Evolutionary conservation across 164 flowering plant species (phyloP), one percentile per base, ranked within the genome.

Genomic region (Magnolia sinica): DNA sequence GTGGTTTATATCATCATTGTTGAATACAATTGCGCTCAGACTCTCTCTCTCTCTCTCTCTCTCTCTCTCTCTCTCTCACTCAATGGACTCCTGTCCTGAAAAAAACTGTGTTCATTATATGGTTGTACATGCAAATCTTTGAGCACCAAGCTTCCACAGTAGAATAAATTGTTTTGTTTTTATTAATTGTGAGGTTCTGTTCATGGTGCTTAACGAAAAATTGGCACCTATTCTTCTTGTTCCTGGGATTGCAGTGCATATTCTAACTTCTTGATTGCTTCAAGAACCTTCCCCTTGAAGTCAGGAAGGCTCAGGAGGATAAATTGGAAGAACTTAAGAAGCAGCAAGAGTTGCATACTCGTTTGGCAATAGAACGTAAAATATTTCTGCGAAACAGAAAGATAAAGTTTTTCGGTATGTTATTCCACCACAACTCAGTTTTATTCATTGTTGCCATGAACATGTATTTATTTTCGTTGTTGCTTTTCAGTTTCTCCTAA

Each of bases 361-460:
- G 92, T 51, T 82, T 92, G 75, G 98, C 95, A 67, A 75, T 84
- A 29, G 96, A 94, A 69, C 93, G 91, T 67, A 89, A 89, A 83
- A 82, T 89, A 74, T 90, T 92, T 75, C 71, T 93, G 75, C 90
- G 92, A 10, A 81, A 90, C 78, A 87, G 91, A 76, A 94, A 90
- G 87, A 89, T 92, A 20, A 93, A 89, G 81, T 96, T 96, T 82
- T 96, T 94, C 80, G 99, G 99, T 96, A 85, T 37, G 72, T 64
- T 74, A 23, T 69, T 64, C 23, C 50, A 22, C 49, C 29, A 20
- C 7, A 8, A 27, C 51, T 19, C 18, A 7, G 2, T 14, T 68
- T 68, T 31, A 29, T 68, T 7, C n/a, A 14, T 68, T 37, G 29
- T 7, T 68, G 68, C 10, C 16, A 68, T 37, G 4, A 29, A 19